phyloP scores from a whole-genome alignment of 805 yeast genomes.

The Myxozyma udenii region DNA sequence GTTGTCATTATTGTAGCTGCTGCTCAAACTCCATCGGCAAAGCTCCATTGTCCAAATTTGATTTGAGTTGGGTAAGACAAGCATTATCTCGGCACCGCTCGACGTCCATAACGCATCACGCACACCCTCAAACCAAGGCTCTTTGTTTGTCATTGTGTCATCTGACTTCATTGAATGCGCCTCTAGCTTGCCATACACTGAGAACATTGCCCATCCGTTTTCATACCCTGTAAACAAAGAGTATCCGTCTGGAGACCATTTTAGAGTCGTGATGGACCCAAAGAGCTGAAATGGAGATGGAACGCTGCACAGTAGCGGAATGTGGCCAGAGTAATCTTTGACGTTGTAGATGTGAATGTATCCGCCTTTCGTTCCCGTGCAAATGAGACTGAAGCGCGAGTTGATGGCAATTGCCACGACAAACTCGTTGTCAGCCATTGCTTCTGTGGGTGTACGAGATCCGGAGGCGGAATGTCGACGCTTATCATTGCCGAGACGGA shows the following conservation, averaged over 20 bases:
- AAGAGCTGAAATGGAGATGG: constrained; percentile 32
- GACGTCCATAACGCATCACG: constrained; percentile 38
- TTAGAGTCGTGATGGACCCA: constrained; percentile 33
- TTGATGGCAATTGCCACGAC: constrained; percentile 41
- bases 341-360: constrained; percentile 42
- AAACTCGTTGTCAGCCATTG: constrained; percentile 7
- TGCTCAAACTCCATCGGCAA: constrained; percentile 37
- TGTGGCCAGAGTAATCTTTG: constrained; percentile 38
- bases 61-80: constrained; percentile 32
- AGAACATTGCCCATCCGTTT: constrained; percentile 50
- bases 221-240: constrained; percentile 36
- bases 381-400: constrained; percentile 43
- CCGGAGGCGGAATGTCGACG: background rate
- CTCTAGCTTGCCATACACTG: constrained; percentile 48
- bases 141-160: constrained; percentile 8
- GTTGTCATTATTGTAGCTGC: constrained; percentile 31
- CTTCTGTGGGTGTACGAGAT: background rate
- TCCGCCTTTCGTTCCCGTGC: constrained; percentile 43
- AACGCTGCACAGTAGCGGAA: constrained; percentile 37
- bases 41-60: constrained; percentile 32
- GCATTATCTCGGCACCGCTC: constrained; percentile 40
- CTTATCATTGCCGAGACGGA: constrained; percentile 4
- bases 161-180: constrained; percentile 42
- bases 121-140: constrained; percentile 30
- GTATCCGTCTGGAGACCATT: constrained; percentile 43